Evolutionary conservation across 345 rosid genomes (phyloP), one percentile per base, ranked within the genome.

Genomic region (Cochlearia excelsa): DNA sequence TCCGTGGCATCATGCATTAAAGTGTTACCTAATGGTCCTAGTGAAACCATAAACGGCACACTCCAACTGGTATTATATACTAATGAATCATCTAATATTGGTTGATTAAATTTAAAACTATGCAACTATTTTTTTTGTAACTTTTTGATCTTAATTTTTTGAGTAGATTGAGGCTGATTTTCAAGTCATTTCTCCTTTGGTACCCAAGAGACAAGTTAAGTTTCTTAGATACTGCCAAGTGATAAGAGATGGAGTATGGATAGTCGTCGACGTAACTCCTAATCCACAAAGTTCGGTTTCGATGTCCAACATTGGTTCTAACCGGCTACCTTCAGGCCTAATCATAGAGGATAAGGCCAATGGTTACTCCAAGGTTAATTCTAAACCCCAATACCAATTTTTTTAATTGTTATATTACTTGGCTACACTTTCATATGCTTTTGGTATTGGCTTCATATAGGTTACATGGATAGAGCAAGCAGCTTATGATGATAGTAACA

Each of bases 291-390:
- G 47, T 57, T 16, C 53, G 4, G 57, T 48, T 49, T 44, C 68
- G 7, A 45, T 23, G 1, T 5, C 65, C 38, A 38, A 54, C 41
- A 34, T 35, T 6, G 69, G 41, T 50, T 78, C 80, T 57, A 65
- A 65, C 67, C 80, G 82, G 63, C 82, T 83, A 65, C 97, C 92
- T 28, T 90, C 92, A 39, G 95, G 97, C 47, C 76, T 84, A 51
- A 53, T 90, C 38, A 33, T 90, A 27, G 78, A 81, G 63, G 87
- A 82, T 51, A 70, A 79, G 69, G 69, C 56, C 30, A 76, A 77
- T 62, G 80, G 76, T 26, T 79, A 43, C 75, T 79, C 71, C 72
- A 74, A 80, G 92, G 97, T 84, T 73, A 70, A 46, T 37, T 37
- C 6, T 34, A 34, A 34, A 3, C 37, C 37, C 37, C 37, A 16